Percentiles rank a stretch among this genome's conserved stretches.
These are phyloP conservation scores for Beauveria medogensis DNA, from an alignment of 2,329 filamentous ascomycete species.

Conservation along the genomic window DNA sequence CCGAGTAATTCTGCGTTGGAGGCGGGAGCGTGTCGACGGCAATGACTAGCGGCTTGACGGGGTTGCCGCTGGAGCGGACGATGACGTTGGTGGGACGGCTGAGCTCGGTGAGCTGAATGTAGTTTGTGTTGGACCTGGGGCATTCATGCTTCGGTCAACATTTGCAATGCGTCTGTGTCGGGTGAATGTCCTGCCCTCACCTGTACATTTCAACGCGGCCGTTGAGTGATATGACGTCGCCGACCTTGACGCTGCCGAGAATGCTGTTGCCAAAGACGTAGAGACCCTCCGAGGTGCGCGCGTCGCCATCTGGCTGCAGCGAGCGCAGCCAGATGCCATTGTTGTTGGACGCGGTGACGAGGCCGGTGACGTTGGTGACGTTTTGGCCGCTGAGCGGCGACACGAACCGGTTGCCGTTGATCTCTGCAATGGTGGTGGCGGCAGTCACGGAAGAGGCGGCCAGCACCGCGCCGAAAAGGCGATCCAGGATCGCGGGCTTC, in stretches of 20 bases:
- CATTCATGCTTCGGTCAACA: not conserved
- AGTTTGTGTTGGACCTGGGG: slow-evolving; percentile 41
- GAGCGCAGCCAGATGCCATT: slow-evolving; percentile 59
- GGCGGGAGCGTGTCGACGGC: slow-evolving; percentile 49
- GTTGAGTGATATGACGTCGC: slow-evolving; percentile 53
- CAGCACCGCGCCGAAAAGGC: slow-evolving; percentile 19
- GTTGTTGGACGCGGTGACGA: slow-evolving; percentile 56
- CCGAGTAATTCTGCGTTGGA: slow-evolving; percentile 53
- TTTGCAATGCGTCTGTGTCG: not conserved
- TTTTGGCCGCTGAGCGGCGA: slow-evolving; percentile 50
- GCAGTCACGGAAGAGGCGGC: slow-evolving; percentile 22
- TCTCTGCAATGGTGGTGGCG: slow-evolving; percentile 47
- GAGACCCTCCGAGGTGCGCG: slow-evolving; percentile 54
- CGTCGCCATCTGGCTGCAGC: slow-evolving; percentile 45
- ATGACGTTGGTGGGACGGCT: slow-evolving; percentile 44
- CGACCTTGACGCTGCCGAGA: slow-evolving; percentile 45
- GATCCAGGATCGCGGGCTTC: slow-evolving; percentile 16
- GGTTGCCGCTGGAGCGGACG: slow-evolving; percentile 44
- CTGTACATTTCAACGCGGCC: slow-evolving; percentile 50
- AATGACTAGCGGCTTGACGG: slow-evolving; percentile 50
- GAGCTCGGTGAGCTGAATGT: slow-evolving; percentile 59
- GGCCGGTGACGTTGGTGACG: slow-evolving; percentile 51
- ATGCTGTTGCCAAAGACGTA: slow-evolving; percentile 53
- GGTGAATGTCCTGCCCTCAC: slow-evolving; percentile 25
- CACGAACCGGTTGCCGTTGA: slow-evolving; percentile 58